Evolutionary conservation across 2,329 filamentous ascomycete species (phyloP), one percentile per base, ranked within the genome.

Genomic region (Fulvia fulva): DNA sequence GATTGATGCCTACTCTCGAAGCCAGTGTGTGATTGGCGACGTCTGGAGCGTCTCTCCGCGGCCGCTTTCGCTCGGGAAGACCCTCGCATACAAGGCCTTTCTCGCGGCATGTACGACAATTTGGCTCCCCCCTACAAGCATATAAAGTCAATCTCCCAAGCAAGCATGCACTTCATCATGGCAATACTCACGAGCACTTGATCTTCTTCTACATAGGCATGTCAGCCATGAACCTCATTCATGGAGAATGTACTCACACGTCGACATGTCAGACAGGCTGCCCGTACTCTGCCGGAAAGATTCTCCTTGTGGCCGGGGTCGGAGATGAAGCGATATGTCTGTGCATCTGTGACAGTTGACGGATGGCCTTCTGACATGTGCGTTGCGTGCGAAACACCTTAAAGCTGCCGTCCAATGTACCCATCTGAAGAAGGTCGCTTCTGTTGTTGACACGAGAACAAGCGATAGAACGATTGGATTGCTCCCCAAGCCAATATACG

Each of bases 301-400:
- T 65, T 68, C 55, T 68, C 64, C 46, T 67, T 69, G 59, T 68
- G 65, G 11, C 37, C 56, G n/a, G 66, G 66, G 34, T 68, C 67
- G 11, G 65, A 64, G n/a, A 68, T 65, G 59, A 68, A 69, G 19
- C 56, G 61, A 43, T 57, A 65, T 5, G 55, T 52, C 23, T 51
- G 56, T 22, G 63, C 61, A n/a, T 53, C 49, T 25, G 56, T 26
- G 21, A 37, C 51, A 25, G 43, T 54, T 12, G 62, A 55, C 30
- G 56, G 58, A 34, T 52, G 37, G 44, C 47, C 44, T 28, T 43
- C 59, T 47, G 57, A 54, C 61, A 63, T 63, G 41, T 78, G 41
- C 23, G 23, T 32, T 25, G 28, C 9, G n/a, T 21, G 16, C 22
- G 49, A 11, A 22, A 22, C 22, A 34, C 21, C n/a, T 28, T 21